Evolutionary conservation across 1,139 yeast species (phyloP).

Genomic region (Lodderomyces orthopsilosis): DNA sequence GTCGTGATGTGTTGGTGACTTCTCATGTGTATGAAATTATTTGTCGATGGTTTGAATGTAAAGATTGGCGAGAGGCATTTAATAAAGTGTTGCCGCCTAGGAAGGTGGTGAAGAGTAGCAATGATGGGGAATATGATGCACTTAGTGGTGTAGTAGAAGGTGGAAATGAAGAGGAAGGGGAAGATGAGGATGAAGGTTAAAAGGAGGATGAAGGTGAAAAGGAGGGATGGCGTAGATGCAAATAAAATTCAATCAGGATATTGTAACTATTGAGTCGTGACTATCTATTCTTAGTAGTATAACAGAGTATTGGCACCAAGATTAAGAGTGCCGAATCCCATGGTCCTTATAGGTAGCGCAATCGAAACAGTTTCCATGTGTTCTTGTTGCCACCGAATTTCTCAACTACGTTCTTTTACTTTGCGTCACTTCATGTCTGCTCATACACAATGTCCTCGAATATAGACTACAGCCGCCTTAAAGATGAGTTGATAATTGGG

Average conservation of each 20-base stretch:
- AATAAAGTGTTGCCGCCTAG: slow-evolving; percentile 81
- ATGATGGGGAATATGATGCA: neutral
- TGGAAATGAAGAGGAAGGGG: slow-evolving; percentile 8
- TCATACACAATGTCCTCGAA: slow-evolving; percentile 3
- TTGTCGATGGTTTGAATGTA: slow-evolving; percentile 71
- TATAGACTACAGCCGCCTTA: slow-evolving; percentile 8
- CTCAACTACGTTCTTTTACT: neutral
- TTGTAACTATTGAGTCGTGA: too few species aligned
- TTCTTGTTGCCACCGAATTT: too few species aligned
- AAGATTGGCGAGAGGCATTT: slow-evolving; percentile 85
- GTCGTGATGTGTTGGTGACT: slow-evolving; percentile 87
- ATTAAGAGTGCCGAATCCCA: too few species aligned
- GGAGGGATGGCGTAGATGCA: neutral
- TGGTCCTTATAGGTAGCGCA: neutral
- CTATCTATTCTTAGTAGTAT: too few species aligned
- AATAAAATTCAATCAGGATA: too few species aligned
- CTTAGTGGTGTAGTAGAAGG: neutral
- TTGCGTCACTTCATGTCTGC: neutral
- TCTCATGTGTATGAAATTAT: slow-evolving; percentile 89
- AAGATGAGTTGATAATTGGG: slow-evolving; percentile 8
- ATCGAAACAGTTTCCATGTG: too few species aligned
- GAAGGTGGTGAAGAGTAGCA: slow-evolving; percentile 42
- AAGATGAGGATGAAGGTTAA: slow-evolving; percentile 10
- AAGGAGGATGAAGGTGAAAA: slow-evolving; percentile 10
- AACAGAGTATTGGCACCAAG: too few species aligned